Evolutionary conservation across 169 alveolate species (phyloP).

Genomic region (Perkinsus olseni): DNA sequence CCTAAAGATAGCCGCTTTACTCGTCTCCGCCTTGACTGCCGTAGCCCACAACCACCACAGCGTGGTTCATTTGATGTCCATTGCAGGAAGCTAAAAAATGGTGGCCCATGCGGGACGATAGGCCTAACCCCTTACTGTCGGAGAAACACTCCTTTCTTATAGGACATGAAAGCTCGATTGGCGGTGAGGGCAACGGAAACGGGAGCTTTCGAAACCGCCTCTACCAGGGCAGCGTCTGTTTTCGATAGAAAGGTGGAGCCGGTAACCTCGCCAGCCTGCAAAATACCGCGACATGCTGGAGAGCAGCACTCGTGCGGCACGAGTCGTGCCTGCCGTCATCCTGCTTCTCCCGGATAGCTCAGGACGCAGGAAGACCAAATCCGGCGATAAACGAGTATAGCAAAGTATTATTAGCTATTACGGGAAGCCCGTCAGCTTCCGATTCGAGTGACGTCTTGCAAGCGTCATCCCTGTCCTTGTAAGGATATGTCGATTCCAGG

Average conservation of each 20-base stretch:
- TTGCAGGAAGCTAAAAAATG: not conserved
- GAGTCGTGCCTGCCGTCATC: too few relatives aligned
- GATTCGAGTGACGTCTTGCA: not conserved
- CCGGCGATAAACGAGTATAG: not conserved
- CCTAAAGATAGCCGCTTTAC: too few relatives aligned
- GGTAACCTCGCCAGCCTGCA: not conserved
- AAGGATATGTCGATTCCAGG: constrained; percentile 32
- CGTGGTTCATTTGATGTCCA: too few relatives aligned
- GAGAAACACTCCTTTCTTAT: not conserved
- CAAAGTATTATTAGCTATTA: not conserved
- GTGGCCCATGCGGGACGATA: too few relatives aligned
- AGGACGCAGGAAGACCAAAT: too few relatives aligned
- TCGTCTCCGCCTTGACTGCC: not conserved
- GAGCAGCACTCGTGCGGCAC: not conserved
- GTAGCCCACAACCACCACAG: not conserved
- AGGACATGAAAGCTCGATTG: not conserved
- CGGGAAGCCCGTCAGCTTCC: not conserved
- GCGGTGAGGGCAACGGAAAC: not conserved
- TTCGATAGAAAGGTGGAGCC: not conserved
- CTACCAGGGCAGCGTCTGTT: not conserved
- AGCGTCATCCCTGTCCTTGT: not conserved
- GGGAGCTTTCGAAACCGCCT: not conserved
- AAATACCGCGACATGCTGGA: not conserved
- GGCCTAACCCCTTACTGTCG: too few relatives aligned
- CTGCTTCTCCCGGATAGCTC: too few relatives aligned